Evolutionary conservation across 1,284 basidiomycete genomes (phyloP), one percentile per base, ranked within the genome.

Genomic region (Sparassis latifolia): DNA sequence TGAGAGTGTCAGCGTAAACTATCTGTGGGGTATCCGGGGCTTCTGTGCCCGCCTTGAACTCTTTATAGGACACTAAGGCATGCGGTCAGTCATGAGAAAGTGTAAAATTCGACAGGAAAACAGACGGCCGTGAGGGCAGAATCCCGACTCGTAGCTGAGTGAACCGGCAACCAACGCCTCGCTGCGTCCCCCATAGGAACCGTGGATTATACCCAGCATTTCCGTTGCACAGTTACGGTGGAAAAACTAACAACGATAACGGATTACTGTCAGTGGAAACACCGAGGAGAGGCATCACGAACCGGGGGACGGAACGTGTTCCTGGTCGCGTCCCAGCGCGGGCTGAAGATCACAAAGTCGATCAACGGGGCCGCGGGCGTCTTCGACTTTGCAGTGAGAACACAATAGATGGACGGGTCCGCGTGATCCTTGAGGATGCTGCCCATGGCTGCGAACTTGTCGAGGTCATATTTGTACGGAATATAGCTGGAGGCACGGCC

Each of bases 351-450:
- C 47, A 84, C 66, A 66, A 85, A 79, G 58, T 84, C 81, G 2
- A 76, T 73, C 9, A 86, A 70, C 20, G 82, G 76, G 1, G 78
- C 74, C 6, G 76, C 75, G 5, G 74, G 70, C 12, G 72, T 74
- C 62, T 82, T 82, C 30, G 81, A 84, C 55, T 76, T 77, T 28
- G 77, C 81, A 2, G 80, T 84, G 50, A 84, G 72, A 44, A 84
- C 78, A 53, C 79, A 82, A 67, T 82, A 83, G 52, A 80, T 76
- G 9, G 80, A 83, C 9, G 78, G 82, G 62, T 80, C 83, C 60
- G 78, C 76, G 64, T 79, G 82, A 63, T 82, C 83, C 62, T 77
- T 81, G 35, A 78, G 77, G 58, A 86, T 80, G 50, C 77, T 79
- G 33, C 84, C 84, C 50, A 86, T 77, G 55, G 76, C 75, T 60